Evolutionary conservation across 2,329 filamentous ascomycete species (phyloP), one percentile per base, ranked within the genome.

Genomic region (Cytospora leucostoma): DNA sequence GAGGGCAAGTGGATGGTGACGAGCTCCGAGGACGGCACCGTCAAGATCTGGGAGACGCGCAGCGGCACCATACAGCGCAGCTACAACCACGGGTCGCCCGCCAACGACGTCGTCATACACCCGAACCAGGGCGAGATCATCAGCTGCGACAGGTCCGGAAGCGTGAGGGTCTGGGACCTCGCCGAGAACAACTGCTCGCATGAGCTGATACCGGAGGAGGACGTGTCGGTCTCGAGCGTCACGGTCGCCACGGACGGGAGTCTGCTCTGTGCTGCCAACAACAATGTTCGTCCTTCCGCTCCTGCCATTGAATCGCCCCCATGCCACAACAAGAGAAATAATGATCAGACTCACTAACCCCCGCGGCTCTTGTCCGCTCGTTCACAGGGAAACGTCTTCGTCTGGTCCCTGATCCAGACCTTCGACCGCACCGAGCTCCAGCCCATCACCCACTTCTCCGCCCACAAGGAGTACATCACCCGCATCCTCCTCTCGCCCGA

Each of bases 1-100:
- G 95, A 99, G 77, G 93, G 94, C 12, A 99, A 99, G 79, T 99
- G 95, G 95, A 97, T 99, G 91, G 95, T 98, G 19, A 99, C 95
- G 11, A 96, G 91, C 76, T 96, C 92, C 54, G 95, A 99, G 77
- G 95, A 99, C 73, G 92, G 93, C 71, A 96, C 92, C 0, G 93
- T 97, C 73, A 96, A 96, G 82, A 96, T 97, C 67, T 97, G 93
- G 93, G 94, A 97, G 75, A 97, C 93, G 6, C 83, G 93, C 54
- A 91, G 85, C 13, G 94, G 92, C 53, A 88, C 85, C 63, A 87
- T 98, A 61, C 95, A 99, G 78, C 87, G 95, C 61, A 97, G 94
- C 77, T 99, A 99, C 75, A 89, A 86, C 69, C 95, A 99, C 74
- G 91, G 90, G 59, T 89, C 88, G 38, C 88, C 95, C 0, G 95